Evolutionary conservation across 148 eudicot genomes (phyloP).

Genomic region (Chenopodium album): DNA sequence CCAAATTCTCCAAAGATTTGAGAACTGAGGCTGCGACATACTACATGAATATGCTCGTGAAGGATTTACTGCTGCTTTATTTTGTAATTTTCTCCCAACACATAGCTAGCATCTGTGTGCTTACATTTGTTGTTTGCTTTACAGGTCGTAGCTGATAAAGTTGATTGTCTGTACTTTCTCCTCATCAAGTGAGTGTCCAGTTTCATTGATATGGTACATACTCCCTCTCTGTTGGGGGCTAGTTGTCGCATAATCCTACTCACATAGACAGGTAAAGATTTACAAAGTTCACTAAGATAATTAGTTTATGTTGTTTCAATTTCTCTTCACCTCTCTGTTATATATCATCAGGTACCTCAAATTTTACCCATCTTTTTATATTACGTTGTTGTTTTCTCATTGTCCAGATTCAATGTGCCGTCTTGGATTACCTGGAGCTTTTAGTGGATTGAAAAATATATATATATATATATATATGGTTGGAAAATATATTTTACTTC

Average conservation of each 20-base stretch:
- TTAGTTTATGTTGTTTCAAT: no score
- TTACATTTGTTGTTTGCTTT: background rate
- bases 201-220: background rate
- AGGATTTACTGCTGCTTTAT: background rate
- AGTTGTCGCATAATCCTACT: background rate
- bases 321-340: background rate
- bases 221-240: background rate
- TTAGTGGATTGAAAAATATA: background rate
- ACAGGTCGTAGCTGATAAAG: background rate
- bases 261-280: background rate
- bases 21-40: background rate
- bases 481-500: no score
- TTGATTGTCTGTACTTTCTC: background rate
- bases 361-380: background rate
- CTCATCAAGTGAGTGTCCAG: background rate
- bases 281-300: background rate
- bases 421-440: background rate
- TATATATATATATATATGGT: no score
- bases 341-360: no score
- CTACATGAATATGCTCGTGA: background rate
- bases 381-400: background rate
- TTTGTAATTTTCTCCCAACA: background rate
- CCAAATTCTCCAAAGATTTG: no score
- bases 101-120: background rate
- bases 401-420: conserved; percentile 22